phyloP scores from a whole-genome alignment of 192 early-diverging fungal genomes.

The Umbelopsis isabellina region DNA sequence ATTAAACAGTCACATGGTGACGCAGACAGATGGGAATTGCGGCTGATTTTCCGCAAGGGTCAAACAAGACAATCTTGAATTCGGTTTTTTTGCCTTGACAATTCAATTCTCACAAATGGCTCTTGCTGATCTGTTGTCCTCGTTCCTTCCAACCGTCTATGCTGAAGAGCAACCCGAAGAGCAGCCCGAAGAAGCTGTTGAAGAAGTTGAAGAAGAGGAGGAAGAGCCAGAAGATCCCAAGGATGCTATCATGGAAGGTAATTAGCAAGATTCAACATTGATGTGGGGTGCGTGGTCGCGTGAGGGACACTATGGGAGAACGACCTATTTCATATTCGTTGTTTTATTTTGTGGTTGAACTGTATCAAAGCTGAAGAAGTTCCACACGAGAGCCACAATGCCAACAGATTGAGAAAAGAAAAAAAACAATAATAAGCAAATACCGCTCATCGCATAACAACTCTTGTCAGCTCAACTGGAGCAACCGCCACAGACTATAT shows the following conservation, averaged over 20 bases:
- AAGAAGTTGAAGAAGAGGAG: conserved; percentile 47
- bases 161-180: conserved; percentile 55
- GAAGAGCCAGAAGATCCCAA: conserved; percentile 65
- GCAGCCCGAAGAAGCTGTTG: conserved; percentile 46
- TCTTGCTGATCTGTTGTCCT: conserved; percentile 40
- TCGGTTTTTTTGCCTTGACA: conserved; percentile 17
- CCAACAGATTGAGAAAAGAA: too few relatives aligned
- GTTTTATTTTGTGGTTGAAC: too few relatives aligned
- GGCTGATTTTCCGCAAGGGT: conserved; percentile 16
- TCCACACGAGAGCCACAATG: too few relatives aligned
- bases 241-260: conserved; percentile 64
- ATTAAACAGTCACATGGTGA: conserved; percentile 9
- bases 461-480: too few relatives aligned
- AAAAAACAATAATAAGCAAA: too few relatives aligned
- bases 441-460: too few relatives aligned
- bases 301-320: too few relatives aligned
- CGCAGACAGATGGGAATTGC: conserved; percentile 5
- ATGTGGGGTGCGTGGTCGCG: neutral
- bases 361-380: too few relatives aligned
- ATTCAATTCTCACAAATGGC: conserved; percentile 28
- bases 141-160: conserved; percentile 62
- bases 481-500: too few relatives aligned
- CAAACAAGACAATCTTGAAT: conserved; percentile 22
- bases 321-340: too few relatives aligned
- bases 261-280: conserved; percentile 12